These are phyloP conservation scores for Fusarium tupiense DNA, from an alignment of 2,329 filamentous ascomycete species.

Conservation along the genomic window DNA sequence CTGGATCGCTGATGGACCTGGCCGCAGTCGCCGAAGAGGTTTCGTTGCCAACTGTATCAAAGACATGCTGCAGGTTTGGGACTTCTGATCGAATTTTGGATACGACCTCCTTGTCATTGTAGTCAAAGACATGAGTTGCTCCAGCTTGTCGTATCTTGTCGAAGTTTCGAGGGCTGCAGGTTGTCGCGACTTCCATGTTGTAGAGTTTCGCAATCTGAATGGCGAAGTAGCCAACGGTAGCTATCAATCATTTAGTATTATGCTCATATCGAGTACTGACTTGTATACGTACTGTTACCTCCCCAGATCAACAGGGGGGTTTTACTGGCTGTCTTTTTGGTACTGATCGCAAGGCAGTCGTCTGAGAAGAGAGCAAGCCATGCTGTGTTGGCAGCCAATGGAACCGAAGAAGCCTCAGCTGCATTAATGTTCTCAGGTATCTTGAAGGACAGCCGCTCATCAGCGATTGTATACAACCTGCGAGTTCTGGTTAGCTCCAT, in stretches of 20 bases:
- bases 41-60: constrained; percentile 54
- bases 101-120: constrained; percentile 49
- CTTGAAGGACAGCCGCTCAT: constrained; percentile 52
- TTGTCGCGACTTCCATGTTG: constrained; percentile 47
- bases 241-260: not conserved
- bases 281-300: constrained; percentile 46
- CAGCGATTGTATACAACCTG: constrained; percentile 50
- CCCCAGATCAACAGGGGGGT: constrained; percentile 51
- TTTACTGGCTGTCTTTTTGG: not conserved
- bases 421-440: constrained; percentile 42
- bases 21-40: constrained; percentile 48
- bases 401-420: constrained; percentile 48
- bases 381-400: constrained; percentile 50
- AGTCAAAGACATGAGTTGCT: constrained; percentile 52
- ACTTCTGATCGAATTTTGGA: constrained; percentile 46
- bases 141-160: constrained; percentile 45
- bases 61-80: constrained; percentile 48
- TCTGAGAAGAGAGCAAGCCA: constrained; percentile 53
- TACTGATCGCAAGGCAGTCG: constrained; percentile 46
- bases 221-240: constrained; percentile 27
- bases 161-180: constrained; percentile 47
- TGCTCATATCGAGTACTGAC: too few relatives aligned
- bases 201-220: constrained; percentile 48
- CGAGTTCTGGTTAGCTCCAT: not conserved
- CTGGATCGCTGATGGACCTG: constrained; percentile 26